Evolutionary conservation across 192 early-diverging fungal genomes (phyloP), one percentile per base, ranked within the genome.

Genomic region (Backusella tarrabulga): DNA sequence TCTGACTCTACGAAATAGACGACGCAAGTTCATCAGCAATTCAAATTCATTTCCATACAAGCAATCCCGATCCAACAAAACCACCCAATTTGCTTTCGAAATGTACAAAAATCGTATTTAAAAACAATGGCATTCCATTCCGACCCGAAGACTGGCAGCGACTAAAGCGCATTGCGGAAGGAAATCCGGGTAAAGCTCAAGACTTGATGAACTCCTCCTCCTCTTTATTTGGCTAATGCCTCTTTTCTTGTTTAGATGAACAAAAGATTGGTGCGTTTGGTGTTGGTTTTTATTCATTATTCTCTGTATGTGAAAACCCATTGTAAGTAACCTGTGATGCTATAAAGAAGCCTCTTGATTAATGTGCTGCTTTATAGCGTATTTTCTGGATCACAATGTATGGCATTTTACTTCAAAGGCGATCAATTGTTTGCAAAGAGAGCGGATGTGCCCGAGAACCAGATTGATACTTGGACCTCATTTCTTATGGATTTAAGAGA

Each of bases 331-430:
- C 38, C 56, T 21, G 21, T 32, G 26, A 17, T 19, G 21, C 7
- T 14, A 68, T 5, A 34, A 6, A 17, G 35, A 40, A 7, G 35
- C 1, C 14, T 12, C 32, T 32, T 32, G 32, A 32, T 32, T 32
- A 26, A 66, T 29, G 42, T 52, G 1, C 40, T 63, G 2, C 11
- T 56, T 56, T 60, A 17, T 74, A 90, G 89, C 69, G 91, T 96
- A 11, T 86, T 91, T 19, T 93, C 92, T 1, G 94, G 91, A 15
- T 76, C 83, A 36, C 85, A 94, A 60, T 93, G 92, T 71, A 94
- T 96, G 93, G 94, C 89, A 0, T 97, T 97, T 83, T 93, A 94
- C 80, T 97, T 94, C 90, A 90, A 88, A 67, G 93, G 92, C 2
- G 95, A 97, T 83, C 93, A 94, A 80, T 85, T 97, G 23, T 96